Evolutionary conservation across 164 flowering plant species (phyloP).

Genomic region (Berberis thunbergii): DNA sequence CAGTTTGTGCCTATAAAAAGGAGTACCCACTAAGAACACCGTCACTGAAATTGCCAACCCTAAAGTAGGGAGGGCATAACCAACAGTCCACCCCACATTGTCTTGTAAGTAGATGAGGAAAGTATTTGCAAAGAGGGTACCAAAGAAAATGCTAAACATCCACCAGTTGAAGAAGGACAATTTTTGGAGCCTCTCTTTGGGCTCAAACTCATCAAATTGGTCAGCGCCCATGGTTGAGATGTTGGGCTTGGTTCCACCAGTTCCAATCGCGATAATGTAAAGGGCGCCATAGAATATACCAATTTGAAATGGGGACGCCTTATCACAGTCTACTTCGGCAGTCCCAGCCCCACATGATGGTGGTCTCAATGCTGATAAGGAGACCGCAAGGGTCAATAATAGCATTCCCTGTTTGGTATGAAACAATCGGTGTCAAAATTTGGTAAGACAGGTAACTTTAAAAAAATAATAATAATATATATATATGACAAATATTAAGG

Average conservation of each 20-base stretch:
- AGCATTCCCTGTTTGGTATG: conserved; percentile 16
- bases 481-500: too few relatives aligned
- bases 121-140: conserved; percentile 1
- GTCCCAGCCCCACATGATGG: conserved; percentile 3
- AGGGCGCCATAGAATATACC: conserved; percentile 15
- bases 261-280: conserved; percentile 20
- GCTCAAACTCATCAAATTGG: too few relatives aligned
- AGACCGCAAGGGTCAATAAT: conserved; percentile 17
- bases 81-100: conserved; percentile 1
- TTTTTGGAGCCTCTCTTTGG: too few relatives aligned
- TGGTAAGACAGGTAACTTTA: too few relatives aligned
- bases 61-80: conserved; percentile 1
- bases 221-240: too few relatives aligned
- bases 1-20: neutral
- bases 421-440: too few relatives aligned
- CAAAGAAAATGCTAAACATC: too few relatives aligned
- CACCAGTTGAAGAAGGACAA: too few relatives aligned
- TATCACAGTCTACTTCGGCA: neutral
- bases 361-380: conserved; percentile 12
- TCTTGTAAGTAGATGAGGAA: conserved; percentile 2
- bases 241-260: conserved; percentile 14
- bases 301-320: conserved; percentile 14
- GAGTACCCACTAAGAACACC: too few relatives aligned
- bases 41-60: neutral
- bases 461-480: too few relatives aligned